These are phyloP conservation scores for Aspergillus coremiiformis DNA, from an alignment of 495 filamentous ascomycete genomes.

Conservation along the genomic window DNA sequence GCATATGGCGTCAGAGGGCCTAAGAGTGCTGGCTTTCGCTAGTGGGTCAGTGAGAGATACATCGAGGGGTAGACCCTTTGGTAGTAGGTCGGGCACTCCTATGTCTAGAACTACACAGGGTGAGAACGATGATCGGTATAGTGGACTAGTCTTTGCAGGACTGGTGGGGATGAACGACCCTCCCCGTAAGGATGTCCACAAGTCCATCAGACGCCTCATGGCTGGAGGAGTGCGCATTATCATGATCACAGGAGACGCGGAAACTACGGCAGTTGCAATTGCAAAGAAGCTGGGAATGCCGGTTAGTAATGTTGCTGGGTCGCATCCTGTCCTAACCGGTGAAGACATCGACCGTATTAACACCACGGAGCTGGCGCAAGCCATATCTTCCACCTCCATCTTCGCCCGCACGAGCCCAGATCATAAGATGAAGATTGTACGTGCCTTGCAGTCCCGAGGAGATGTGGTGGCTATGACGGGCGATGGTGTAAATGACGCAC, in stretches of 20 bases:
- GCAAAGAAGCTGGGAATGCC: conserved; percentile 91
- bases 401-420: conserved; percentile 95
- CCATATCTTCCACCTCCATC: conserved; percentile 80
- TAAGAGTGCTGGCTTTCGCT: conserved; percentile 86
- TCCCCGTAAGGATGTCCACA: conserved; percentile 79
- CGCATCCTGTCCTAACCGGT: conserved; percentile 69
- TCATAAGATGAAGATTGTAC: conserved; percentile 95
- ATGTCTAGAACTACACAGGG: conserved; percentile 34
- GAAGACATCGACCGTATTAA: conserved; percentile 90
- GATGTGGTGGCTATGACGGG: conserved; percentile 99
- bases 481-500: conserved; percentile 96
- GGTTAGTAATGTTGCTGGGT: conserved; percentile 38
- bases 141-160: conserved; percentile 79
- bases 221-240: conserved; percentile 90
- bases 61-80: conserved; percentile 26
- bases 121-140: conserved; percentile 66
- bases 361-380: conserved; percentile 69
- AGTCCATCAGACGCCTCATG: conserved; percentile 85
- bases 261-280: conserved; percentile 89
- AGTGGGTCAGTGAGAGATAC: conserved; percentile 51
- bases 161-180: conserved; percentile 97
- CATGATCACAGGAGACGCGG: conserved; percentile 97
- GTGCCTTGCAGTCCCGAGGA: conserved; percentile 81
- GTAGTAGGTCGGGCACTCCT: conserved; percentile 47
- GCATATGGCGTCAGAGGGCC: conserved; percentile 83